Base-by-base conservation (phyloP, 305 asterid species). In the Solanum aculeatissimum region DNA sequence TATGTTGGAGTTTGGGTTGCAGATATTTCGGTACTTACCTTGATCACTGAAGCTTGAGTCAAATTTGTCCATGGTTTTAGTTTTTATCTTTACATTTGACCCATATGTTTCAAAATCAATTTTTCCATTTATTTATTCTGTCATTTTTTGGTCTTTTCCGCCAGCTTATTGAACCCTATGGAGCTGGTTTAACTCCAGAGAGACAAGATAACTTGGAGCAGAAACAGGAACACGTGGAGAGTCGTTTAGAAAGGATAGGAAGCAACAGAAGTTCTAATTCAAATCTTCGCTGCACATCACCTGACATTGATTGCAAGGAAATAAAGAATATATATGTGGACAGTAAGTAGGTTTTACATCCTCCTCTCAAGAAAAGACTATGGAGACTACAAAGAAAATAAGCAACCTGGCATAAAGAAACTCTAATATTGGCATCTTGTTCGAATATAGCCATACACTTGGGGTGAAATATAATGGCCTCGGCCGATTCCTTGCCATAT, bases 1-100 rank as follows among this genome's bases (percentile, higher is more conserved):
- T 92, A 93, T 3, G 98, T 94, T 85, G 99, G 97, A 82, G 91
- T 97, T 79, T 97, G 99, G 99, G 98, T 92, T 58, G 98, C 98
- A 78, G 99, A 97, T 89, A 84, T 93, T 85, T 93, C 95, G 94
- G 98, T 97, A 94, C 49, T 51, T 78, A 16, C 83, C 86, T 81
- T 84, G 78, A 62, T 83, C 80, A 29, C 32, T 49, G 58, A 69
- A 69, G 75, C 85, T 83, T 85, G 47, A 74, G 86, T 42, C 84
- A 83, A 80, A 23, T 88, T 90, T 62, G 14, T 66, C 51, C 75
- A 45, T 38, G 27, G 72, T 35, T 85, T 32, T 77, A 42, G 32
- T 74, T 84, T 43, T 81, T 75, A 53, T 82, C 27, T 47, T 72
- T n/a, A 13, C 83, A 16, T 43, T 29, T 53, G 66, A 32, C n/a